Conservation (phyloP, 257 asterid species). For the Fraxinus americana region DNA sequence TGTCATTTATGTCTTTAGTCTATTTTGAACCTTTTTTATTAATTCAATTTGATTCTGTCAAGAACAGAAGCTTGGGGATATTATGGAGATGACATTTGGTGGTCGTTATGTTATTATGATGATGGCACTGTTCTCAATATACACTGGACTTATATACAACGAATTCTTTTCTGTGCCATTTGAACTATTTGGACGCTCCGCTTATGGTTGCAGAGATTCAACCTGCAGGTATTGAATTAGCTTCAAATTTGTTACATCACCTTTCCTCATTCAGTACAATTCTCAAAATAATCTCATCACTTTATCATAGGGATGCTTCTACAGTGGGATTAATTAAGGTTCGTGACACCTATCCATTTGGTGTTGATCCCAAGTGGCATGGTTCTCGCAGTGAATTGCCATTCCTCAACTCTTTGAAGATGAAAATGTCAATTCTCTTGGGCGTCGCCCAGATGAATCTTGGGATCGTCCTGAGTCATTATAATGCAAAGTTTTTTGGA, state of each 20-base stretch:
- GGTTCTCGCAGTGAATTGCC: conserved; percentile 70
- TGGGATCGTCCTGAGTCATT: conserved; percentile 62
- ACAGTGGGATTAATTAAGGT: conserved; percentile 54
- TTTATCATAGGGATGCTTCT: conserved; percentile 52
- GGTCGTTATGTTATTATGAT: conserved; percentile 68
- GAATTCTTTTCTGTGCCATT: conserved; percentile 70
- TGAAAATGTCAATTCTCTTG: conserved; percentile 71
- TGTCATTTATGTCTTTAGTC: background rate
- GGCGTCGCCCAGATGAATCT: conserved; percentile 72
- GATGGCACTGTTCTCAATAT: conserved; percentile 73
- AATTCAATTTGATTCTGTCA: conserved; percentile 20
- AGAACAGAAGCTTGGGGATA: conserved; percentile 69
- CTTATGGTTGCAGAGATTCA: conserved; percentile 59
- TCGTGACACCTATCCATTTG: conserved; percentile 59
- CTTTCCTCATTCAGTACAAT: background rate
- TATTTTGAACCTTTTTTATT: conserved; percentile 7
- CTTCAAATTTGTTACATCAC: background rate
- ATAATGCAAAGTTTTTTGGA: conserved; percentile 52
- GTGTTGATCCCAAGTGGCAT: conserved; percentile 72
- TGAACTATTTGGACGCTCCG: conserved; percentile 61
- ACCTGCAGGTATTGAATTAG: conserved; percentile 49
- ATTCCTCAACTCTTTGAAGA: conserved; percentile 66
- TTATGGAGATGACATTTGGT: conserved; percentile 72
- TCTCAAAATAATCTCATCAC: background rate
- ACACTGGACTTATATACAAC: conserved; percentile 62